phyloP scores from a whole-genome alignment of 2,329 filamentous ascomycete genomes.

The Monosporascus sp. region DNA sequence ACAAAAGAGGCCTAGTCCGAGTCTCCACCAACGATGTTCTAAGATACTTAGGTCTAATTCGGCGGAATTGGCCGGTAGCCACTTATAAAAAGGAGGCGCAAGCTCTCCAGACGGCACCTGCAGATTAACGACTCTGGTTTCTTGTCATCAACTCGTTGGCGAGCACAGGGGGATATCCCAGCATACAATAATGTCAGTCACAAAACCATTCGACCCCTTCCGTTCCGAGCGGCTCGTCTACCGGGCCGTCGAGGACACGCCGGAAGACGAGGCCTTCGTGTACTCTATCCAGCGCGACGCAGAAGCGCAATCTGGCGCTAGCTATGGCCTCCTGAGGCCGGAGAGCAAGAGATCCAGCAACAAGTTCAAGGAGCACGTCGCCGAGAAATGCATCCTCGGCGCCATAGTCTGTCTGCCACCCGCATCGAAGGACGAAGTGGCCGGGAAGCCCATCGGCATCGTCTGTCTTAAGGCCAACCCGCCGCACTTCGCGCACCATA shows the following conservation, averaged over 20 bases:
- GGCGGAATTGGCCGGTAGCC: too few species aligned
- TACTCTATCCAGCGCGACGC: slow-evolving; percentile 24
- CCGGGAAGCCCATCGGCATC: slow-evolving; percentile 25
- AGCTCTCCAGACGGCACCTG: background rate
- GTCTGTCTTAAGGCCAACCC: slow-evolving; percentile 22
- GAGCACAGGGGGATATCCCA: background rate
- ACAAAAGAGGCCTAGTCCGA: slow-evolving; percentile 8
- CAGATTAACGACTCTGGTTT: too few species aligned
- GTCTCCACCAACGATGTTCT: background rate
- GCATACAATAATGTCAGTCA: slow-evolving; percentile 6
- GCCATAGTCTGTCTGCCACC: slow-evolving; percentile 31
- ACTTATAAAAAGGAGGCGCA: background rate
- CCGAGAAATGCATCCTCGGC: slow-evolving; percentile 27
- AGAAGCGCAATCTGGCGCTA: slow-evolving; percentile 21
- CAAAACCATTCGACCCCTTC: slow-evolving; percentile 25
- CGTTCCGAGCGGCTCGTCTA: slow-evolving; percentile 32
- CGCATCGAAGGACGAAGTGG: slow-evolving; percentile 1
- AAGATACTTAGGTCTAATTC: background rate
- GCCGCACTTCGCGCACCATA: slow-evolving; percentile 32
- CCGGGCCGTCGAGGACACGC: slow-evolving; percentile 28
- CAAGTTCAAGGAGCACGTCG: slow-evolving; percentile 21
- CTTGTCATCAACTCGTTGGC: too few species aligned
- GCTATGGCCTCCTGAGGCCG: slow-evolving; percentile 25
- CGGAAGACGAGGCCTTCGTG: slow-evolving; percentile 26
- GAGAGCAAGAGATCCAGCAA: slow-evolving; percentile 22